These are phyloP conservation scores for Exophiala oligosperma DNA, from an alignment of 2,329 filamentous ascomycete genomes.

Conservation along the genomic window DNA sequence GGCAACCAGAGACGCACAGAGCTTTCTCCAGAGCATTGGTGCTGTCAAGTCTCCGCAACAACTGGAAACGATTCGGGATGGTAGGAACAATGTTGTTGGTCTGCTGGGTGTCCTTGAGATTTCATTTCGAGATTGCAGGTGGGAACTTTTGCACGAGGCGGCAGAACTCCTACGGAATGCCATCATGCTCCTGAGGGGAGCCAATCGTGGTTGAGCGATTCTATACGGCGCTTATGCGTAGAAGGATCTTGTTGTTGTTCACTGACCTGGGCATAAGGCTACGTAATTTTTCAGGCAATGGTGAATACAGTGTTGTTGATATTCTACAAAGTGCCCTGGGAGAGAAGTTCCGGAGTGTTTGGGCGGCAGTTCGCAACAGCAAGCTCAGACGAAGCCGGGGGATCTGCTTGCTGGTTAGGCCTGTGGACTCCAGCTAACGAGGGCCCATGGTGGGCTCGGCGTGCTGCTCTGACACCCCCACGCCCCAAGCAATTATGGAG, in stretches of 20 bases:
- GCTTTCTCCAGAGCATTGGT: constrained; percentile 72
- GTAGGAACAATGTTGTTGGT: constrained; percentile 79
- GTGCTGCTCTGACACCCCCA: not conserved
- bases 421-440: not conserved
- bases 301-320: too few species aligned
- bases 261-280: too few species aligned
- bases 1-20: constrained; percentile 73
- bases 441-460: not conserved
- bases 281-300: too few species aligned
- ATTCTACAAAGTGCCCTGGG: too few species aligned
- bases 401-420: too few species aligned
- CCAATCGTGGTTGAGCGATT: constrained; percentile 10
- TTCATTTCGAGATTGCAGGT: constrained; percentile 77
- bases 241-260: too few species aligned
- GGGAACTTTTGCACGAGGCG: constrained; percentile 89
- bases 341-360: too few species aligned
- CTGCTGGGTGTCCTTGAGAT: constrained; percentile 77
- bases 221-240: too few species aligned
- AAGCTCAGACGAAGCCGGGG: too few species aligned
- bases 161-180: constrained; percentile 77
- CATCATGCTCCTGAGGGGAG: constrained; percentile 46
- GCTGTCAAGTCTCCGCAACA: constrained; percentile 74
- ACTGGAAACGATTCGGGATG: constrained; percentile 64
- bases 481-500: not conserved
- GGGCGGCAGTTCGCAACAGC: too few species aligned